Base-by-base conservation (phyloP, 2,329 filamentous ascomycete species). In the Dactylellina cionopaga region DNA sequence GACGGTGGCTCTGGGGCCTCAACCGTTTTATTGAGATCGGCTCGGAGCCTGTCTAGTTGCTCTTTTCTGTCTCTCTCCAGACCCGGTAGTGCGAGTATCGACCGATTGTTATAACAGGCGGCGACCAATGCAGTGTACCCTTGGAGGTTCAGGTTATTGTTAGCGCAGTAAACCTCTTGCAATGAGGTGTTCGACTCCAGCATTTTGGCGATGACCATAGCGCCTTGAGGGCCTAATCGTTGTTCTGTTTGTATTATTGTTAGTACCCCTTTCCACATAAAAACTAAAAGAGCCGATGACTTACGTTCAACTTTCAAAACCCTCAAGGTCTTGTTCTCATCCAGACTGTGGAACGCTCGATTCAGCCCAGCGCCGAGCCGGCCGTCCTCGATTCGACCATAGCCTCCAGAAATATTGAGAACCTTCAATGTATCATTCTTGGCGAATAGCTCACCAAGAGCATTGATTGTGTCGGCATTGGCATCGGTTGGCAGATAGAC, bases 71-170 rank as follows among this genome's bases (percentile, higher is more conserved):
- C 88, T 74, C 85, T 83, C 33, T 85, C 83, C 86, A 91, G 89
- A 7, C 80, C 81, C 4, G 89, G 88, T 31, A 91, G 83, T 75
- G 85, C 85, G 11, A 90, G 78, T 0, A 91, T 79, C 0, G 85
- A 86, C 1, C 83, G 85, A 76, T 92, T 92, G 41, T 84, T 85
- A 69, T 88, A 84, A n/a, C 91, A 80, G 15, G 88, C 85, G 76
- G 91, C 89, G 52, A 91, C 87, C 5, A 90, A 81, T 55, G 88
- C 87, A 0, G 88, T 90, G 74, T 90, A 88, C 1, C 87, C 88
- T 74, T 89, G 87, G n/a, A 90, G 82, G 46, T 88, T 88, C 62
- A 90, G 89, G 60, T 88, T 87, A 77, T 92, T 92, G 78, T 89
- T 87, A 74, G 89, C 88, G 78, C 89, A 91, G 76, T 90, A 84